Evolutionary conservation across 2,329 filamentous ascomycete species (phyloP).

Genomic region (Diaporthe ilicicola): DNA sequence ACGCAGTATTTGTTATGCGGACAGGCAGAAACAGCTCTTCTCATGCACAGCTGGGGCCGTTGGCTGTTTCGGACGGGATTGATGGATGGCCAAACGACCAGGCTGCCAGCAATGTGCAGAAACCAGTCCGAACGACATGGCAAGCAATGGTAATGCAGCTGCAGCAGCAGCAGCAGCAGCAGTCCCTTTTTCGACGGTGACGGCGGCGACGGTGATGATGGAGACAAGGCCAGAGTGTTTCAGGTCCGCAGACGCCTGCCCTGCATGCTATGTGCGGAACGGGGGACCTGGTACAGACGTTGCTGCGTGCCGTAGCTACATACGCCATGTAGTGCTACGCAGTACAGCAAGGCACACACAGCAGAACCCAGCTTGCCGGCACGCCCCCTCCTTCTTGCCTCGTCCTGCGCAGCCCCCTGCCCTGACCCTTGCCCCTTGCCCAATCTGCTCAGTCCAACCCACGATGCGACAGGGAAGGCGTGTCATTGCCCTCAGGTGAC

Average conservation of each 20-base stretch:
- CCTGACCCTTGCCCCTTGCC: background rate
- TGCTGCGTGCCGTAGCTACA: too few relatives aligned
- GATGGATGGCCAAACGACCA: background rate
- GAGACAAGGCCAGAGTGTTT: slow-evolving; percentile 12
- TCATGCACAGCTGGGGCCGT: background rate
- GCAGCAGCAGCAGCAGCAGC: background rate
- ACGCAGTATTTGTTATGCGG: background rate
- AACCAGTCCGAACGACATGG: background rate
- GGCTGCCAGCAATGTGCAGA: background rate
- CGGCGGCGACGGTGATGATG: slow-evolving; percentile 4
- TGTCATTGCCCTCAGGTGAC: slow-evolving; percentile 16
- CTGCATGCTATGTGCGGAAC: slow-evolving; percentile 9
- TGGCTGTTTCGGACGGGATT: slow-evolving; percentile 2
- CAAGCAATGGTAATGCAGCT: background rate
- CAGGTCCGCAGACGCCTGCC: slow-evolving; percentile 11
- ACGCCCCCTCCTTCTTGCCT: slow-evolving; percentile 21
- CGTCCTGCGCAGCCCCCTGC: background rate
- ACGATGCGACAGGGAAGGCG: slow-evolving; percentile 18
- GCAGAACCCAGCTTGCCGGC: slow-evolving; percentile 15
- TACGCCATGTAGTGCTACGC: too few relatives aligned
- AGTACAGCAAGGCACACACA: background rate
- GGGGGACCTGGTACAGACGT: background rate
- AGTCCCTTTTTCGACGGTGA: background rate
- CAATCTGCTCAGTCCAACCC: background rate
- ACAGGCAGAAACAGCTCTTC: background rate